Base-by-base conservation (phyloP, 805 yeast species). In the Metschnikowia vanudenii region DNA sequence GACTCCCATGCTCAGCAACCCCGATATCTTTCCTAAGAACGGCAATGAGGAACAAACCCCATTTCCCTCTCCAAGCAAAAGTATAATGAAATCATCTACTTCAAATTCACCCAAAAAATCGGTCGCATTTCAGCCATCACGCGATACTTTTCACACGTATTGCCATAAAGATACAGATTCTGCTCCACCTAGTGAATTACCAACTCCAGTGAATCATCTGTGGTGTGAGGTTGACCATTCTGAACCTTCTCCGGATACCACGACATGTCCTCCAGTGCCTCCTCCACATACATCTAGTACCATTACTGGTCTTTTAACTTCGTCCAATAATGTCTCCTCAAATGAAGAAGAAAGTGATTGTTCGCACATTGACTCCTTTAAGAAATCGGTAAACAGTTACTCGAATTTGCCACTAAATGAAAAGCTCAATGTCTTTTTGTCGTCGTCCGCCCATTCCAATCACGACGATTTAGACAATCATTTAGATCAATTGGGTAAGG, bases 341-440 rank as follows among this genome's bases (percentile, higher is more conserved):
- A 29, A n/a, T 13, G 44, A 35, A 2, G 35, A 45, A 9, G 35
- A 35, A 13, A 30, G 16, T n/a, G 38, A 40, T 10, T 11, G 11
- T 63, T 65, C 51, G 14, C 33, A 32, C 5, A 26, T 40, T 12
- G 42, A 22, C 6, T 17, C 33, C 8, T 39, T 38, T 17, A 40
- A 19, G 14, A 28, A 30, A 2, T 13, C 47, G 12, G 43, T 24
- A 49, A 46, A 55, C 34, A 49, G 59, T 45, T 54, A 55, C 56
- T 47, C 66, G 57, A 59, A 64, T 63, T 40, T 71, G 35, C 59
- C 73, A 2, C 58, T 77, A 33, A 73, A 73, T 49, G 75, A 77
- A 49, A 75, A 73, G 54, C 61, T 78, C 45, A 75, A 73, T 45
- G 63, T 76, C 2, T 73, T 69, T 37, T 60, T 77, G 13, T 62